Percentiles rank a stretch among this genome's conserved stretches.
These are phyloP conservation scores for Wickerhamiella sergipiensis DNA, from an alignment of 805 yeast genomes.

Conservation along the genomic window DNA sequence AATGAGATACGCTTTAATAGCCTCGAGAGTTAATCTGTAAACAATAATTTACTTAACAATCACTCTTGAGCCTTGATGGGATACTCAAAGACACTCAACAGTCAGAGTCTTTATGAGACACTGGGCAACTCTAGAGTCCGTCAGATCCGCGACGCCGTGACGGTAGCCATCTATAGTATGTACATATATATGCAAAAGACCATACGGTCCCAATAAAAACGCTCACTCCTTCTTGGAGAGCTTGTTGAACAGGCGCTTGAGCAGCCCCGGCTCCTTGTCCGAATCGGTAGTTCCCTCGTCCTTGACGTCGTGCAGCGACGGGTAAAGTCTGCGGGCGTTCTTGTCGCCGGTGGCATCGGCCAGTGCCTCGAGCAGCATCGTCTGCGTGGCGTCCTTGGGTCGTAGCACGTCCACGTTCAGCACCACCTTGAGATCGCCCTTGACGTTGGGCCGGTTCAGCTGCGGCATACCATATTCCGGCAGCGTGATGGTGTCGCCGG, in stretches of 20 bases:
- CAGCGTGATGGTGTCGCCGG: constrained; percentile 57
- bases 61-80: too few relatives aligned
- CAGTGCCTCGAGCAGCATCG: constrained; percentile 79
- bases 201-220: neutral
- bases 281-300: constrained; percentile 11
- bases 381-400: constrained; percentile 74
- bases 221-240: constrained; percentile 18
- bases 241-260: constrained; percentile 24
- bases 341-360: constrained; percentile 82
- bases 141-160: too few relatives aligned
- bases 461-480: constrained; percentile 83
- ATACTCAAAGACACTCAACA: too few relatives aligned
- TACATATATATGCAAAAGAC: neutral
- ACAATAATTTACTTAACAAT: too few relatives aligned
- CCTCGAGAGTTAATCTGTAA: too few relatives aligned
- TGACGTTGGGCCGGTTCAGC: constrained; percentile 34
- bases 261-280: constrained; percentile 19
- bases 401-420: constrained; percentile 57
- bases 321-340: constrained; percentile 56
- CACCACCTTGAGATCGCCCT: constrained; percentile 73
- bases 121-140: too few relatives aligned
- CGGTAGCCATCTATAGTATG: neutral
- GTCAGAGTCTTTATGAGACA: too few relatives aligned
- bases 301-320: constrained; percentile 15
- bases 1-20: too few relatives aligned